These are phyloP conservation scores for Echium plantagineum DNA, from an alignment of 257 asterid genomes.

Conservation along the genomic window DNA sequence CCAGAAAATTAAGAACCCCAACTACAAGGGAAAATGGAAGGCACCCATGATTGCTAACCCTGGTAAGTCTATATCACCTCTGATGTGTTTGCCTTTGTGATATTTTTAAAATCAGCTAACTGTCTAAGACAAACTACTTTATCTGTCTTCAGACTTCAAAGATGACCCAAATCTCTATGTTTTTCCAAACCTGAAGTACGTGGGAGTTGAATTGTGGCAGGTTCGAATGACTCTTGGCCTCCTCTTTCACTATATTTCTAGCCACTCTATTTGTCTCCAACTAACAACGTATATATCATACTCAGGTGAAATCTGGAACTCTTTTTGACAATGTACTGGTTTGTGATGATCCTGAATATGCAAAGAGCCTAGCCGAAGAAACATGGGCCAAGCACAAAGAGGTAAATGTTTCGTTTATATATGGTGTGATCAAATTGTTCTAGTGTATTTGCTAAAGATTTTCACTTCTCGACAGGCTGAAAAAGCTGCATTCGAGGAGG, in stretches of 20 bases:
- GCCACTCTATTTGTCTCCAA: background rate
- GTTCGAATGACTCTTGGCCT: constrained; percentile 16
- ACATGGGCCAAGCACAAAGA: constrained; percentile 96
- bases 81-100: background rate
- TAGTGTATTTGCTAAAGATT: background rate
- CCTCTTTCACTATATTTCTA: background rate
- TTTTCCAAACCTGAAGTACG: constrained; percentile 85
- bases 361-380: constrained; percentile 73
- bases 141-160: constrained; percentile 54
- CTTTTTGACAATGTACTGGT: constrained; percentile 84
- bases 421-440: background rate
- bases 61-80: constrained; percentile 24
- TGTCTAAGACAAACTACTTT: background rate
- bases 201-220: constrained; percentile 99
- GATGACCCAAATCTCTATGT: constrained; percentile 93
- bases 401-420: constrained; percentile 32
- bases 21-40: constrained; percentile 89
- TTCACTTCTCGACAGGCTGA: constrained; percentile 52
- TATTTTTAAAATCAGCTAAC: background rate
- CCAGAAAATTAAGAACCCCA: constrained; percentile 81
- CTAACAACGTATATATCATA: constrained; percentile 5
- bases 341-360: constrained; percentile 80
- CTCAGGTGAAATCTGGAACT: constrained; percentile 98
- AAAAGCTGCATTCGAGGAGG: constrained; percentile 90
- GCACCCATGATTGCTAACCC: constrained; percentile 89